Percentiles rank a stretch among this genome's conserved stretches.
phyloP scores from a whole-genome alignment of 768 basidiomycete genomes.

The Chlorophyllum brunneum region DNA sequence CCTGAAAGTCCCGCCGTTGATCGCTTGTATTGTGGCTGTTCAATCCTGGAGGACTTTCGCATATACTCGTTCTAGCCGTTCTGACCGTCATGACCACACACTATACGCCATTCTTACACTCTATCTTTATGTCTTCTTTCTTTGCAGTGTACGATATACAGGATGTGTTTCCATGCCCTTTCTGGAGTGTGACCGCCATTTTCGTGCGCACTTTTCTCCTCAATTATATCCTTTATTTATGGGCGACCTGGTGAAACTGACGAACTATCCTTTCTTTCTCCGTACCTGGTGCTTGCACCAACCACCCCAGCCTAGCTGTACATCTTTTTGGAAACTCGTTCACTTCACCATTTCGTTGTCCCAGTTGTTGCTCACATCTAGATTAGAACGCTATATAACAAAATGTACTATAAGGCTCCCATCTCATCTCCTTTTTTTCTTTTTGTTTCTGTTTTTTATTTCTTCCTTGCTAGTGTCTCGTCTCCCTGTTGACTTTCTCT shows the following conservation, averaged over 20 bases:
- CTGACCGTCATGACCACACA: no score
- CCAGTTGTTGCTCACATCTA: background rate
- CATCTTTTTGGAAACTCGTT: no score
- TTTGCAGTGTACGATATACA: background rate
- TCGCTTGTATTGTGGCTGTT: no score
- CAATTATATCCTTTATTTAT: background rate
- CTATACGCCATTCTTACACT: no score
- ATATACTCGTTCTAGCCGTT: no score
- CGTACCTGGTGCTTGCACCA: no score
- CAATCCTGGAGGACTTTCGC: no score
- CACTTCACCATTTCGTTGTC: background rate
- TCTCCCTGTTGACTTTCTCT: no score
- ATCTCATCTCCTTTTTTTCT: background rate
- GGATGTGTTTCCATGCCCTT: background rate
- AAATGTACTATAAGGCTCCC: constrained; percentile 9
- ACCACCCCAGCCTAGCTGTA: no score
- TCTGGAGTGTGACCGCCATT: no score
- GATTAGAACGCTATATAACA: background rate
- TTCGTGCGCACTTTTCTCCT: no score
- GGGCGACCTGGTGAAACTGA: background rate
- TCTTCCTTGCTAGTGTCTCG: background rate
- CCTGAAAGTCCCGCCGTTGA: background rate
- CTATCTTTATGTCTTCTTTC: no score
- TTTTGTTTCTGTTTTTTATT: background rate
- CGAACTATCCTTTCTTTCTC: background rate